phyloP scores from a whole-genome alignment of 73 alveolate genomes.

The Paramecium biaurelia region DNA sequence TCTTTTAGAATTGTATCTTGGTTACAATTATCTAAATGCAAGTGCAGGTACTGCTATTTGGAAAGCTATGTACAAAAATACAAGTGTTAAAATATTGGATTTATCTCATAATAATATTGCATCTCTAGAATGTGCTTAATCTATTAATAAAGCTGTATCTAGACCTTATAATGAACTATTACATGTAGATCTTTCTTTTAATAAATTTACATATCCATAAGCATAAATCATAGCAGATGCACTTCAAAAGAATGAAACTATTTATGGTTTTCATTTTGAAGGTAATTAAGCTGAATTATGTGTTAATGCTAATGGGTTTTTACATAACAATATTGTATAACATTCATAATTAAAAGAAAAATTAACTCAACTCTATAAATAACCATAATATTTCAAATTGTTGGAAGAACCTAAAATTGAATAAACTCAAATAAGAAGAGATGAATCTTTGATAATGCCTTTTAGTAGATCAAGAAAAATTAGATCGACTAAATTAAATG shows the following conservation, averaged over 20 bases:
- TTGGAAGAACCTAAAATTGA: background rate
- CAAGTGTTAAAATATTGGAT: conserved; percentile 29
- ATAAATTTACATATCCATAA: conserved; percentile 18
- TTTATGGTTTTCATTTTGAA: conserved; percentile 58
- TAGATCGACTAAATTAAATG: background rate
- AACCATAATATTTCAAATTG: background rate
- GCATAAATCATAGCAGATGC: conserved; percentile 37
- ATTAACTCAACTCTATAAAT: background rate
- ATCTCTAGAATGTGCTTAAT: conserved; percentile 20
- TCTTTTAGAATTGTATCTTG: background rate
- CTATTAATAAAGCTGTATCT: background rate
- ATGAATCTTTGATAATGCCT: conserved; percentile 43
- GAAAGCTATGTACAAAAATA: background rate
- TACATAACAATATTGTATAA: background rate
- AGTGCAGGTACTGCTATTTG: conserved; percentile 8
- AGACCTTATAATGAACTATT: conserved; percentile 11
- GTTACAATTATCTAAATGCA: background rate
- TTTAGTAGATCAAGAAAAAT: conserved; percentile 14
- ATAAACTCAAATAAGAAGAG: background rate
- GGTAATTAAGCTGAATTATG: conserved; percentile 9
- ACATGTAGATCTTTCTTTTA: conserved; percentile 56
- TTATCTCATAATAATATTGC: conserved; percentile 38
- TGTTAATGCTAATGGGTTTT: conserved; percentile 36
- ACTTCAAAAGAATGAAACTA: conserved; percentile 34
- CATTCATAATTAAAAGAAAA: background rate